Evolutionary conservation across 176 grass and related monocot genomes (phyloP).

Genomic region (Oryza punctata): DNA sequence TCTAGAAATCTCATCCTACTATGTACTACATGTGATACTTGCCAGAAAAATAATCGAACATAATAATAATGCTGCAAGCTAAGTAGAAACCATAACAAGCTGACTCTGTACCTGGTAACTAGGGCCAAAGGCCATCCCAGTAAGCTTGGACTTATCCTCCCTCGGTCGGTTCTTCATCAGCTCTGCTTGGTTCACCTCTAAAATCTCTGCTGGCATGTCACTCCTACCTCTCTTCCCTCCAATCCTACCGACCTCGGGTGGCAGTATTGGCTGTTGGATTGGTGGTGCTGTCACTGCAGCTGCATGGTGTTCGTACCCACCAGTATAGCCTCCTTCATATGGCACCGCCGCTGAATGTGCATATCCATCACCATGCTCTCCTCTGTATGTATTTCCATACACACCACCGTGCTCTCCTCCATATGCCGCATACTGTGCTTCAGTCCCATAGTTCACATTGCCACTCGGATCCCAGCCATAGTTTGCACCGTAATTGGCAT

Average conservation of each 20-base stretch:
- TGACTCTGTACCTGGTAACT: constrained; percentile 72
- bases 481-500: constrained; percentile 42
- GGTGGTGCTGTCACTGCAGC: constrained; percentile 21
- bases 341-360: background rate
- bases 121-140: constrained; percentile 86
- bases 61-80: background rate
- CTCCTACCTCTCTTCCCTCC: constrained; percentile 85
- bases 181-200: constrained; percentile 91
- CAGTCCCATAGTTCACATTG: constrained; percentile 37
- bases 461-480: constrained; percentile 55
- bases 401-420: constrained; percentile 45
- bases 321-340: constrained; percentile 44
- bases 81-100: background rate
- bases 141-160: constrained; percentile 81
- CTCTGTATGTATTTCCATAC: constrained; percentile 18
- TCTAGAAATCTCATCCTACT: background rate
- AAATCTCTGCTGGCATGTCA: constrained; percentile 63
- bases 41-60: constrained; percentile 1
- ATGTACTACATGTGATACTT: constrained; percentile 11
- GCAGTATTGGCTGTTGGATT: constrained; percentile 29
- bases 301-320: constrained; percentile 23
- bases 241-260: constrained; percentile 55
- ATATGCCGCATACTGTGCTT: constrained; percentile 34
- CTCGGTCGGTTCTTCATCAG: constrained; percentile 92
- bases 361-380: constrained; percentile 27